phyloP scores from a whole-genome alignment of 306 rosid genomes.

The Vicia sativa region DNA sequence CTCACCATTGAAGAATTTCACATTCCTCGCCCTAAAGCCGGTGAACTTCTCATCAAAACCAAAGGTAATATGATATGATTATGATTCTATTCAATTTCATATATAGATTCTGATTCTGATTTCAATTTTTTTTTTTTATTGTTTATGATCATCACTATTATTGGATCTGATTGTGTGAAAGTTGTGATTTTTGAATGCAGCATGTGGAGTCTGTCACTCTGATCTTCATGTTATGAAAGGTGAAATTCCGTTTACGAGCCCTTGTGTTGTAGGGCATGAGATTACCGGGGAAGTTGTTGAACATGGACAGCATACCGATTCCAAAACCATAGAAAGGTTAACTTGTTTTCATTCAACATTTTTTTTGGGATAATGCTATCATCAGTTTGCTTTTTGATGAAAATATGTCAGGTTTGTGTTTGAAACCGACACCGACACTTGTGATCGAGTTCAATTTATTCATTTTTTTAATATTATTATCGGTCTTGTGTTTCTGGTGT shows the following conservation, averaged over 20 bases:
- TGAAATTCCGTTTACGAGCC: constrained; percentile 83
- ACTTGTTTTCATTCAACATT: not conserved
- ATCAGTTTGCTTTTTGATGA: not conserved
- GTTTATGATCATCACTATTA: not conserved
- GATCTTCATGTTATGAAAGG: constrained; percentile 94
- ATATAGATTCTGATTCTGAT: not conserved
- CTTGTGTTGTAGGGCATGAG: constrained; percentile 94
- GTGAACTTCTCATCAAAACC: constrained; percentile 87
- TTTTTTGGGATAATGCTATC: constrained; percentile 1
- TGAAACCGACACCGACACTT: too few species aligned
- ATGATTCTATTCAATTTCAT: not conserved
- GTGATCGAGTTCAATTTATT: too few species aligned
- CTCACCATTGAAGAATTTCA: constrained; percentile 78
- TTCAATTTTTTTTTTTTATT: not conserved
- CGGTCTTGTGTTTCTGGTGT: too few species aligned
- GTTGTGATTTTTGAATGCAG: constrained; percentile 48
- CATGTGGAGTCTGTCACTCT: constrained; percentile 96
- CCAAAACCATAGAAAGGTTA: constrained; percentile 62
- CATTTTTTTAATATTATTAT: too few species aligned
- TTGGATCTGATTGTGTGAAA: constrained; percentile 35
- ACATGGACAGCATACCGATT: constrained; percentile 64
- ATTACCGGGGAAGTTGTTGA: constrained; percentile 90
- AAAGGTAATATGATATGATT: constrained; percentile 45
- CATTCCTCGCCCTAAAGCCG: constrained; percentile 86
- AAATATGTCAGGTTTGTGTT: not conserved